These are phyloP conservation scores for Aureobasidium sp. DNA, from an alignment of 2,329 filamentous ascomycete species.

Conservation along the genomic window DNA sequence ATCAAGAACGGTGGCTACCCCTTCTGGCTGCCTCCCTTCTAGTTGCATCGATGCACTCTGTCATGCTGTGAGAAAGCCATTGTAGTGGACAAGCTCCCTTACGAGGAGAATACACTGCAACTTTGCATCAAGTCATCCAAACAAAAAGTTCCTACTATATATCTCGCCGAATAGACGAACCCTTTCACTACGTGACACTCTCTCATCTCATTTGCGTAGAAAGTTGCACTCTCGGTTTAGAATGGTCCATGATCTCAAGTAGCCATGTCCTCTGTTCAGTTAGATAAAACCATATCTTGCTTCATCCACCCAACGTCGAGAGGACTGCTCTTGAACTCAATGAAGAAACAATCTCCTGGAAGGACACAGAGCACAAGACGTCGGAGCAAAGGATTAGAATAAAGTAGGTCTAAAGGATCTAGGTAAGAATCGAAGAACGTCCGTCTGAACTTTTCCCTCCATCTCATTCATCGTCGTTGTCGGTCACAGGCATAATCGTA, in stretches of 20 bases:
- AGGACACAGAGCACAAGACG: not conserved
- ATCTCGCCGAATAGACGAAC: not conserved
- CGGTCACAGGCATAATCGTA: slow-evolving; percentile 9
- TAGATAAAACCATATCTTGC: too few relatives aligned
- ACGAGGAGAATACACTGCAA: not conserved
- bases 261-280: too few relatives aligned
- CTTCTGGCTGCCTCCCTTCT: slow-evolving; percentile 88
- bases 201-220: too few relatives aligned
- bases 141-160: not conserved
- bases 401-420: not conserved
- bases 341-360: too few relatives aligned
- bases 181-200: too few relatives aligned
- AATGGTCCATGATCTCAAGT: too few relatives aligned
- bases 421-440: not conserved
- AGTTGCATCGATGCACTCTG: slow-evolving; percentile 16
- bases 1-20: slow-evolving; percentile 93
- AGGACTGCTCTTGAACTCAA: too few relatives aligned
- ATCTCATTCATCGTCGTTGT: not conserved
- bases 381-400: not conserved
- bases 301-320: too few relatives aligned
- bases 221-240: too few relatives aligned
- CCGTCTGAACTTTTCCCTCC: not conserved
- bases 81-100: not conserved
- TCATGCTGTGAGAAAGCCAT: not conserved
- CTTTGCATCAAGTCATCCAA: not conserved